Conservation (phyloP, 192 early-diverging fungal genomes). For the Geranomyces variabilis region DNA sequence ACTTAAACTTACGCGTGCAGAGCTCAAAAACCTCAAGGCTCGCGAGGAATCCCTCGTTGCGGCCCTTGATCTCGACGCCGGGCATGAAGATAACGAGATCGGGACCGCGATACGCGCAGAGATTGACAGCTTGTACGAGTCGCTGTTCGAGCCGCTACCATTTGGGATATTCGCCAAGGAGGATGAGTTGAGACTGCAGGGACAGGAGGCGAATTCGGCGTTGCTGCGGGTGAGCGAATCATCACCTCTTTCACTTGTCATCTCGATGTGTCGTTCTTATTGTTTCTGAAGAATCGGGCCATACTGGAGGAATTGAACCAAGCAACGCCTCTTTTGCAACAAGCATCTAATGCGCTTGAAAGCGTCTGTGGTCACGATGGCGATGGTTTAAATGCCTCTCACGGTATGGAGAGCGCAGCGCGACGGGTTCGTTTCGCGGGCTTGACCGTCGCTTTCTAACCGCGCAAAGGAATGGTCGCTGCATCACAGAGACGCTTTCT, state of each 20-base stretch:
- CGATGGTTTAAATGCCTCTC: background rate
- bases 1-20: too few species aligned
- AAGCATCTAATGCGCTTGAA: background rate
- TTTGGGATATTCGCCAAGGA: conserved; percentile 1
- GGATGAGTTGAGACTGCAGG: conserved; percentile 1
- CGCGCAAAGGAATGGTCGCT: too few species aligned
- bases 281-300: background rate
- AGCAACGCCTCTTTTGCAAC: background rate
- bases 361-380: background rate
- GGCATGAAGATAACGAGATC: background rate
- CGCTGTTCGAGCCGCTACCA: background rate
- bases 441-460: too few species aligned
- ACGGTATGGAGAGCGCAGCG: background rate
- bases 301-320: background rate
- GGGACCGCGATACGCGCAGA: background rate
- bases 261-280: too few species aligned
- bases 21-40: background rate
- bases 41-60: background rate
- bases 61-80: background rate
- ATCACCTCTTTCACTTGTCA: too few species aligned
- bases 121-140: background rate
- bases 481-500: background rate
- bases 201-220: background rate
- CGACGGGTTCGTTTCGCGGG: too few species aligned
- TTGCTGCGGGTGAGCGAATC: background rate